phyloP scores from a whole-genome alignment of 1,284 basidiomycete genomes.

The Apiotrichum brassicae region DNA sequence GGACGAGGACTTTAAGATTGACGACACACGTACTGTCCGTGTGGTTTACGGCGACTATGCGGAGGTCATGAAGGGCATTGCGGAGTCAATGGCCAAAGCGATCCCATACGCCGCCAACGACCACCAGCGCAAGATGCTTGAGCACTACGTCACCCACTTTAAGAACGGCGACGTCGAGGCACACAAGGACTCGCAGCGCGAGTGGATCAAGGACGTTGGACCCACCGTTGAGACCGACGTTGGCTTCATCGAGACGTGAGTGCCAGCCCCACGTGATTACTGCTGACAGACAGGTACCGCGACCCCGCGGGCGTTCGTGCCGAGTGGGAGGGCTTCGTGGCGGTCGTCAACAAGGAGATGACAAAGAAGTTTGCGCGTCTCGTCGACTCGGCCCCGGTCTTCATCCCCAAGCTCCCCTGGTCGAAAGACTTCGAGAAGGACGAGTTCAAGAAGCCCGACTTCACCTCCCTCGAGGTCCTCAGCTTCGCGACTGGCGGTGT shows the following conservation, averaged over 20 bases:
- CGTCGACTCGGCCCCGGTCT: constrained; percentile 63
- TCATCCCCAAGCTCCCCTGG: constrained; percentile 77
- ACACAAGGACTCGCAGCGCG: constrained; percentile 65
- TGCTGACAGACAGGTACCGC: constrained; percentile 3
- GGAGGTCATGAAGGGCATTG: constrained; percentile 6
- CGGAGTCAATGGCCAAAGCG: constrained; percentile 50
- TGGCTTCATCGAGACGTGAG: constrained; percentile 53
- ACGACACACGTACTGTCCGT: constrained; percentile 7
- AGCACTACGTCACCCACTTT: constrained; percentile 72
- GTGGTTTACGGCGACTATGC: constrained; percentile 16
- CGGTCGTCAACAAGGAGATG: constrained; percentile 73
- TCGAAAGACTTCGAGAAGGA: constrained; percentile 65
- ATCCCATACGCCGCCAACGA: constrained; percentile 65
- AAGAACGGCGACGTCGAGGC: constrained; percentile 66
- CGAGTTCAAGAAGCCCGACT: constrained; percentile 68
- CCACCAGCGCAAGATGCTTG: constrained; percentile 65
- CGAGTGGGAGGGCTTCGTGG: constrained; percentile 86
- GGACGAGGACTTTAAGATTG: constrained; percentile 4
- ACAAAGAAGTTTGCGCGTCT: constrained; percentile 72
- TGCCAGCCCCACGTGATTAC: not conserved
- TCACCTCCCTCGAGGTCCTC: constrained; percentile 54
- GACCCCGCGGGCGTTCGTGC: constrained; percentile 59
- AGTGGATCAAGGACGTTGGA: constrained; percentile 78
- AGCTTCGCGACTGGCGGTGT: constrained; percentile 16
- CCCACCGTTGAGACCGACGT: constrained; percentile 60